These are phyloP conservation scores for Sclerotinia nivalis DNA, from an alignment of 2,329 filamentous ascomycete genomes.

Conservation along the genomic window DNA sequence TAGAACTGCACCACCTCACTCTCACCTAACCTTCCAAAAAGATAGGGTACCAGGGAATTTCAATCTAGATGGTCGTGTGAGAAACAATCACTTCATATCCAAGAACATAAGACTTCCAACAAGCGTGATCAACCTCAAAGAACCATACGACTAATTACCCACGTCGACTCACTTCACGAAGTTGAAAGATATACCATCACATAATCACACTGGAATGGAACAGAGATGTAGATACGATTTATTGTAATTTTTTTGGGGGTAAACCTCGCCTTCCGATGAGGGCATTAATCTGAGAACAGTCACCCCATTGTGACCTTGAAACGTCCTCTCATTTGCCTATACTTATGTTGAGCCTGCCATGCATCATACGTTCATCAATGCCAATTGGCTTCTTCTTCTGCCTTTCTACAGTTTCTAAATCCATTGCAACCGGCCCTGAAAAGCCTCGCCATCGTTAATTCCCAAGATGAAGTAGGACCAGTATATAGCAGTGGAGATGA, in stretches of 20 bases:
- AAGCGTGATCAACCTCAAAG: not conserved
- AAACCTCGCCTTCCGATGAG: slow-evolving; percentile 1
- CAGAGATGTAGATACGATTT: not conserved
- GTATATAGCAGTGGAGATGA: slow-evolving; percentile 28
- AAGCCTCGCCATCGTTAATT: slow-evolving; percentile 16
- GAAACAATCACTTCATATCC: not conserved
- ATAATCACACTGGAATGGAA: not conserved
- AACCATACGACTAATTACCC: not conserved
- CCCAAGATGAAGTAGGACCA: slow-evolving; percentile 17
- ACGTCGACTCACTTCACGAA: not conserved
- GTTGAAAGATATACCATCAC: not conserved
- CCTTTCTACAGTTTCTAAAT: not conserved
- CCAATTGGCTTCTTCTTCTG: not conserved
- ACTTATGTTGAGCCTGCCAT: slow-evolving; percentile 13
- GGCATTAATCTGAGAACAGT: not conserved
- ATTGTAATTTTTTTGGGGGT: not conserved
- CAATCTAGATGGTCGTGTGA: too few relatives aligned
- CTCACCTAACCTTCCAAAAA: not conserved
- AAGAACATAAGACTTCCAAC: not conserved
- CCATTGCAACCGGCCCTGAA: slow-evolving; percentile 13
- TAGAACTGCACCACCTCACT: too few relatives aligned
- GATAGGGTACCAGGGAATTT: too few relatives aligned
- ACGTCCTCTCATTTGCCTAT: not conserved
- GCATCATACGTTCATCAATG: not conserved
- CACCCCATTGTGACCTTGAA: not conserved